These are phyloP conservation scores for Sporopachydermia lactativora DNA, from an alignment of 805 yeast species.

Conservation along the genomic window DNA sequence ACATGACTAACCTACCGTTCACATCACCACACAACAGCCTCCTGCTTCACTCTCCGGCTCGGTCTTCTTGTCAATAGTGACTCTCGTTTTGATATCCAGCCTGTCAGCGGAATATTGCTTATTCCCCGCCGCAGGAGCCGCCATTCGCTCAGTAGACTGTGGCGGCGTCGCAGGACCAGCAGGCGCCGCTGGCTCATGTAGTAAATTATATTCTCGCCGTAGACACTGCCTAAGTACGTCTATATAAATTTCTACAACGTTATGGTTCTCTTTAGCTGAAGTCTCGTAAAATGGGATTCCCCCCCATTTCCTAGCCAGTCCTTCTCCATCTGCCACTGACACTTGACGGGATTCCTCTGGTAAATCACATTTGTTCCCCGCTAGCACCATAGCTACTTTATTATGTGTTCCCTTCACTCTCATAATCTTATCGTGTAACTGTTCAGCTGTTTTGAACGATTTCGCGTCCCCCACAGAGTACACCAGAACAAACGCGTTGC, in stretches of 20 bases:
- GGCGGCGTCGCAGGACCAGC: background rate
- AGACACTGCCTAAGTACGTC: slow-evolving; percentile 84
- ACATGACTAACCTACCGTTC: too few relatives aligned
- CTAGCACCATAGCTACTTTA: slow-evolving; percentile 76
- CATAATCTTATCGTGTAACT: slow-evolving; percentile 70
- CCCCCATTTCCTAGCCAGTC: slow-evolving; percentile 77
- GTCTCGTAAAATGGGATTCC: slow-evolving; percentile 86
- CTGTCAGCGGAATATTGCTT: background rate
- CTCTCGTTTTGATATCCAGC: background rate
- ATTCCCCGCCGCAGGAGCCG: background rate
- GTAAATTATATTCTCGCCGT: slow-evolving; percentile 40
- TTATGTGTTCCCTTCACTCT: slow-evolving; percentile 58
- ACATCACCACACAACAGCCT: background rate
- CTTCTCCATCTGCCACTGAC: slow-evolving; percentile 68
- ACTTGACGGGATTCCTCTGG: slow-evolving; percentile 53
- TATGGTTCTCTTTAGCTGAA: slow-evolving; percentile 80
- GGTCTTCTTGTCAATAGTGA: background rate
- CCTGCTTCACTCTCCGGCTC: background rate
- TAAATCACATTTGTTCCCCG: slow-evolving; percentile 86
- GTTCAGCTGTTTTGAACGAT: slow-evolving; percentile 64
- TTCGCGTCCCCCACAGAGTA: slow-evolving; percentile 70
- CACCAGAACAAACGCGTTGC: slow-evolving; percentile 80
- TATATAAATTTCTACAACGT: slow-evolving; percentile 81
- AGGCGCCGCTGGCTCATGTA: background rate
- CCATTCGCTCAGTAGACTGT: background rate